Evolutionary conservation across 306 rosid species (phyloP), one percentile per base, ranked within the genome.

Genomic region (Potentilla sterilis): DNA sequence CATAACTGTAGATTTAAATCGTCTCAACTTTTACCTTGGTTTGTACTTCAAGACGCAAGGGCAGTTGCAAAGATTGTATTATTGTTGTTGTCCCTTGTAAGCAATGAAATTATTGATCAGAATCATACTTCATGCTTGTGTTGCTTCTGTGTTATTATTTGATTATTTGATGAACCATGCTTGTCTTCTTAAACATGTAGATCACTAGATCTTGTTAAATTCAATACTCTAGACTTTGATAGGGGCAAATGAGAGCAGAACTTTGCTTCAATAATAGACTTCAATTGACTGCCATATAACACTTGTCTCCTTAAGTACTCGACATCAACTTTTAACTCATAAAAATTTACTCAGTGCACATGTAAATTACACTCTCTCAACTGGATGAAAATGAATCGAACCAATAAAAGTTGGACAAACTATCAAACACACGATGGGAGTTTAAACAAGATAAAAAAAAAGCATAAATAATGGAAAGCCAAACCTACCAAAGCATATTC

Each of bases 31-130:
- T 37, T 21, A 1, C 15, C 21, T 54, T 40, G 49, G 65, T 49
- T 72, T 72, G 76, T 13, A 8, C 11, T 54, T 52, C 14, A 70
- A 34, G 41, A 10, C n/a, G 34, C 64, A 70, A 32, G 72, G 67
- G 14, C 32, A 34, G 21, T 62, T 15, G 67, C 35, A 62, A 62
- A 19, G n/a, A 34, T 32, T 62, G 67, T 62, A 62, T 49, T 49
- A 5, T 14, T 32, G 16, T 58, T 24, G 18, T 58, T 5, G 9
- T 34, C 67, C 67, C 21, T 28, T 14, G 4, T 37, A 37, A 38
- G n/a, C 10, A 37, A 63, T 37, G 46, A 34, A 34, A 7, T 35
- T 16, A 9, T 37, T 37, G 28, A 6, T 64, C 7, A 64, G 46
- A 64, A 64, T 18, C 24, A 1, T 6, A 35, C 46, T 64, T 64